These are phyloP conservation scores for Adiantum capillusveneris DNA, from an alignment of 75 land plant species.

Conservation along the genomic window DNA sequence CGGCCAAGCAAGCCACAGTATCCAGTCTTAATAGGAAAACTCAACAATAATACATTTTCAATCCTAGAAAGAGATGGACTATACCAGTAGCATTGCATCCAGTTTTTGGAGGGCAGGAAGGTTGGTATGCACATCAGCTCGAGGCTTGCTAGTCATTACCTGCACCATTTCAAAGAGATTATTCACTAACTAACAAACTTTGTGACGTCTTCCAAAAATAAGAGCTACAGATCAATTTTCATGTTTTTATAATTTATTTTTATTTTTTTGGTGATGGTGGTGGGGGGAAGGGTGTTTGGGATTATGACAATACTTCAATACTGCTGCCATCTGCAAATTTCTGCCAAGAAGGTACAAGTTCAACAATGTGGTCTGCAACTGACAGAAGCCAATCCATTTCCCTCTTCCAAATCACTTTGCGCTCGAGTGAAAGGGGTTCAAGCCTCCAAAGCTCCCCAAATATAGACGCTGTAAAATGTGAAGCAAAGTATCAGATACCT, in stretches of 20 bases:
- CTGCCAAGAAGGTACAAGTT: constrained; percentile 63
- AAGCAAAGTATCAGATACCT: neutral
- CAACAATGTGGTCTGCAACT: constrained; percentile 76
- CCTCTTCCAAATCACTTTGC: constrained; percentile 56
- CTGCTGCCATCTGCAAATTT: constrained; percentile 56
- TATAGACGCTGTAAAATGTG: constrained; percentile 44
- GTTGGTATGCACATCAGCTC: constrained; percentile 29
- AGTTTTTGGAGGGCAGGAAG: constrained; percentile 34
- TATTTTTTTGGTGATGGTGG: no score
- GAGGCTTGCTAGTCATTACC: constrained; percentile 32
- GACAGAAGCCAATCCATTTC: constrained; percentile 88
- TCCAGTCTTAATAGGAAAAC: no score
- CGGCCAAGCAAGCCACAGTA: no score
- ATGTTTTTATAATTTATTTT: no score
- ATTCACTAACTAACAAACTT: no score
- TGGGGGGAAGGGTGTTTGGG: no score
- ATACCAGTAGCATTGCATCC: constrained; percentile 31
- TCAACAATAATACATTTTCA: no score
- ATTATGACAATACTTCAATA: constrained; percentile 64
- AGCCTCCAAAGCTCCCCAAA: constrained; percentile 73
- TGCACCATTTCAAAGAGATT: neutral
- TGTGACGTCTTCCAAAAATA: no score
- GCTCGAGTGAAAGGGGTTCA: constrained; percentile 59
- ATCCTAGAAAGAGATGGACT: no score
- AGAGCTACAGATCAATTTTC: no score